Conservation (phyloP, 352 stramenopile genomes). For the Pythium grandisporangium region DNA sequence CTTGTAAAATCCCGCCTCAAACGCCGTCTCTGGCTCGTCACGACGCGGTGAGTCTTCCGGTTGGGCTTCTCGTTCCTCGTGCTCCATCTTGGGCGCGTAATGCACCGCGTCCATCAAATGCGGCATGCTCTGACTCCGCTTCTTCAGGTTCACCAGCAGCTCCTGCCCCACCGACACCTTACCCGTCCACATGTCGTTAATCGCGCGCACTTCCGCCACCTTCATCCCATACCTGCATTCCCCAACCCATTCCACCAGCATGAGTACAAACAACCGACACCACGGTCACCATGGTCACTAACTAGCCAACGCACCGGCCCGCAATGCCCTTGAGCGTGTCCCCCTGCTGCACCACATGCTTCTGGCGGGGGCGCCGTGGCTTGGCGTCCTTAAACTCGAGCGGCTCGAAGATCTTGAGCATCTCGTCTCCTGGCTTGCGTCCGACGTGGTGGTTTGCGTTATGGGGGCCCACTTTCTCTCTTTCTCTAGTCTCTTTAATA, state of each 20-base stretch:
- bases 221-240: conserved; percentile 33
- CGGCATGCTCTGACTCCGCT: conserved; percentile 31
- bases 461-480: no score
- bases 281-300: no score
- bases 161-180: conserved; percentile 28
- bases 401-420: conserved; percentile 28
- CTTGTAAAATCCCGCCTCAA: no score
- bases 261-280: no score
- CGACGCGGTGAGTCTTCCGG: no score
- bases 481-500: no score
- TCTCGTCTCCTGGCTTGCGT: not conserved
- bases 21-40: no score
- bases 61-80: no score
- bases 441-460: not conserved
- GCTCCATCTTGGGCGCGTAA: no score
- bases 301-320: conserved; percentile 19
- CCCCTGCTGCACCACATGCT: conserved; percentile 27
- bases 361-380: conserved; percentile 6
- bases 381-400: conserved; percentile 20
- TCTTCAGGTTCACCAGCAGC: conserved; percentile 30
- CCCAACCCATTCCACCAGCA: not conserved
- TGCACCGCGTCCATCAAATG: no score
- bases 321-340: conserved; percentile 37
- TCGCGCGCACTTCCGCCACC: conserved; percentile 33
- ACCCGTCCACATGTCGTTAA: conserved; percentile 40